A percentile compares a stretch with the other conserved stretches of the same genome.
Conservation (phyloP, 2,329 filamentous ascomycete species). For the Blastomyces percursus region DNA sequence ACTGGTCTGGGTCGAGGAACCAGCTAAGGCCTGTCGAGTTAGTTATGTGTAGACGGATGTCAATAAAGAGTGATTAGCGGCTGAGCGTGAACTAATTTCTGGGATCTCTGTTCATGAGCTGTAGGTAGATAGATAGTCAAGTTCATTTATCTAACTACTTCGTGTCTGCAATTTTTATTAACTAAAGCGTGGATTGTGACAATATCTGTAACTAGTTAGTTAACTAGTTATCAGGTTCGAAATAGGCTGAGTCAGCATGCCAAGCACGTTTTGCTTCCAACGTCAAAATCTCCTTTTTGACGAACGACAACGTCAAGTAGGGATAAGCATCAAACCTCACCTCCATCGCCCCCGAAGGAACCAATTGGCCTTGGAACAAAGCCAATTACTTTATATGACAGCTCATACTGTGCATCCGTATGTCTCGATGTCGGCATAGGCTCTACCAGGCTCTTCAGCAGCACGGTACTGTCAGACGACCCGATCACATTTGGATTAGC, state of each 20-base stretch:
- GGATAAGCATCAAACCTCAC: neutral
- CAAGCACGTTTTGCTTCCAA: neutral
- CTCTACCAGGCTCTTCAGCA: constrained; percentile 29
- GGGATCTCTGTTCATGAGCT: too few species aligned
- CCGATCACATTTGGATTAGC: constrained; percentile 36
- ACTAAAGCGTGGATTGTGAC: neutral
- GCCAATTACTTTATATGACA: neutral
- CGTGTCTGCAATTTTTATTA: neutral
- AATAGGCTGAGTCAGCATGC: constrained; percentile 3
- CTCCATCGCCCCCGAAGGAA: neutral
- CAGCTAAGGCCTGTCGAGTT: neutral
- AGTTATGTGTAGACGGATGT: neutral
- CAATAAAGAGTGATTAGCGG: neutral
- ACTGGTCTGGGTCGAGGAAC: neutral
- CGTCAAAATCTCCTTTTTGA: neutral
- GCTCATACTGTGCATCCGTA: constrained; percentile 19
- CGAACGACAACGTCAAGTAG: neutral
- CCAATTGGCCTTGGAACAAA: neutral
- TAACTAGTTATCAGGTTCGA: too few species aligned
- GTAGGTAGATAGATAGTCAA: too few species aligned
- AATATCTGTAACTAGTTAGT: too few species aligned
- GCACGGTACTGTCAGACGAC: constrained; percentile 10
- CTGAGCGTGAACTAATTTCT: too few species aligned
- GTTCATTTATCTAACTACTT: neutral
- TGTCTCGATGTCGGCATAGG: constrained; percentile 35